Base-by-base conservation (phyloP, 371 early-diverging fungal species). In the Rhizopus sp. region DNA sequence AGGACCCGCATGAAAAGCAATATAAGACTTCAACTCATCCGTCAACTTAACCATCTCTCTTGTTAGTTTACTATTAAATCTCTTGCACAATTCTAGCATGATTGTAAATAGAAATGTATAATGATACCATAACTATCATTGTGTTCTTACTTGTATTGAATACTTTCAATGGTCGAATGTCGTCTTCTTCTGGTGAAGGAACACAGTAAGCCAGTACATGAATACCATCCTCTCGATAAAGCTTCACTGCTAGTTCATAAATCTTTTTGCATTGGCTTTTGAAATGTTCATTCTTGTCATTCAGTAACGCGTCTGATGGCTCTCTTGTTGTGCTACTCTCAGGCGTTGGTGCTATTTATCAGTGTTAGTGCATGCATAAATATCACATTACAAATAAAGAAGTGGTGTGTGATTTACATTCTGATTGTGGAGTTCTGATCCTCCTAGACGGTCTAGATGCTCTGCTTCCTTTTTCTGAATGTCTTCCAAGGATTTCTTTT, bases 161-260 rank as follows among this genome's bases (percentile, higher is more conserved):
- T 12, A 46, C 46, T 23, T 46, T 46, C 7, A 46, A 29, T 9
- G 46, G 46, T n/a, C 30, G 46, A 7, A 46, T 15, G 29, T 46
- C n/a, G 8, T 17, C 7, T 8, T 46, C n/a, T 9, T 17, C 17
- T n/a, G 46, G 7, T 29, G 46, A 15, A 17, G 46, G 46, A 7
- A 15, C 17, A 29, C 46, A 46, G 29, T 46, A 46, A 9, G 46
- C 46, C 17, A 46, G 46, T 4, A 46, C 46, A 8, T 46, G 46
- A 23, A 46, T 46, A 17, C 46, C 46, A 23, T 46, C 46, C 12
- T 46, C 46, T 5, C 46, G 46, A 29, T 46, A 46, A 17, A 46
- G 17, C 9, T 29, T 7, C 9, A 46, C 46, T 7, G 46, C 8
- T 0, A 46, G 46, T 2, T 46, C 46, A 29, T 46, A 46, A 23